phyloP scores from a whole-genome alignment of 495 filamentous ascomycete genomes.

The Pseudomonodictys pantanalensis region DNA sequence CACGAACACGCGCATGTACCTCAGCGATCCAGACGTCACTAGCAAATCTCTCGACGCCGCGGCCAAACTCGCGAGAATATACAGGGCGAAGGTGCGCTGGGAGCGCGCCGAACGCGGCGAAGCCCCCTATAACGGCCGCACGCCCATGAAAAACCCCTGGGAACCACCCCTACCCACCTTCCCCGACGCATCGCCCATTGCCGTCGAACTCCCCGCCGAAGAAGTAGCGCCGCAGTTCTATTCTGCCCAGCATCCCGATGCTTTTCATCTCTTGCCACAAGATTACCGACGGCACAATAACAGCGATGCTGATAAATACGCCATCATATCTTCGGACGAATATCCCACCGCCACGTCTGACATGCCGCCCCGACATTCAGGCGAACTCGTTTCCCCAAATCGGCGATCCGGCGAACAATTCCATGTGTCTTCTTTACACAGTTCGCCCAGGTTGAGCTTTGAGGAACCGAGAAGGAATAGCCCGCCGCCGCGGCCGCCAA shows the following conservation, averaged over 20 bases:
- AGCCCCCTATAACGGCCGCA: not conserved
- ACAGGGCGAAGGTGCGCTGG: conserved; percentile 59
- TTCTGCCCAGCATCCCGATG: conserved; percentile 25
- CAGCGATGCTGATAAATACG: conserved; percentile 63
- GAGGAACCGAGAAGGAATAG: conserved; percentile 46
- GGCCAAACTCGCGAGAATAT: conserved; percentile 79
- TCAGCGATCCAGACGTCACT: conserved; percentile 69
- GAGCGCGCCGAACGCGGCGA: conserved; percentile 33
- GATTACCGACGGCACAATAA: conserved; percentile 40
- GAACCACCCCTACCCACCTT: conserved; percentile 35
- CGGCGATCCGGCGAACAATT: conserved; percentile 39
- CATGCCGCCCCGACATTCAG: conserved; percentile 27
- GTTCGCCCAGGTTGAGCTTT: conserved; percentile 48
- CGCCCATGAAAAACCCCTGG: conserved; percentile 29
- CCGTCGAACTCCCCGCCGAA: conserved; percentile 65
- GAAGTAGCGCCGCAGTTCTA: conserved; percentile 44
- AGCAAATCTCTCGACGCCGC: conserved; percentile 69
- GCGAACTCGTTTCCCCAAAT: conserved; percentile 31
- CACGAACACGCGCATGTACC: conserved; percentile 81
- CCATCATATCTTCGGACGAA: conserved; percentile 57
- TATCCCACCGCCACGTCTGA: conserved; percentile 45
- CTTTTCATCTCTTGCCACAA: conserved; percentile 13
- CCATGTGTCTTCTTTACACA: conserved; percentile 38
- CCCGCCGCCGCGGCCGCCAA: conserved; percentile 59
- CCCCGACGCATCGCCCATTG: conserved; percentile 46